Percentiles rank a stretch among this genome's conserved stretches.
Evolutionary conservation across 2,329 filamentous ascomycete species (phyloP).

Genomic region (Pseudogymnoascus sp.): DNA sequence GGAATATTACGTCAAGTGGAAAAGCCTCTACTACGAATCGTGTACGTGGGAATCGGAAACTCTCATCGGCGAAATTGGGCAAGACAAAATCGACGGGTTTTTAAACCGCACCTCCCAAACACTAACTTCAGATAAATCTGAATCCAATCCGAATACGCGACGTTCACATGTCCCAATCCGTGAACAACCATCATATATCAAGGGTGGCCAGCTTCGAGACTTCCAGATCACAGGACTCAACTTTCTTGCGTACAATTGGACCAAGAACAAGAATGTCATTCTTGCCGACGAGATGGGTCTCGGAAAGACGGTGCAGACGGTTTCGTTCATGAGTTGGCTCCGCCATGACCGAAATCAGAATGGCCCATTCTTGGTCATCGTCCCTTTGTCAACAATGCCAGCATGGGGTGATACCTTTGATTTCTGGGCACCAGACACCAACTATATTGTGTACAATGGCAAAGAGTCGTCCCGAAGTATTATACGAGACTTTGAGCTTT

Average conservation of each 20-base stretch:
- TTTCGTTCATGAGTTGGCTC: constrained; percentile 95
- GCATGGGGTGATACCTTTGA: constrained; percentile 99
- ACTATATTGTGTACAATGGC: constrained; percentile 94
- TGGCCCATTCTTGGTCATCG: constrained; percentile 94
- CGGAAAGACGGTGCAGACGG: constrained; percentile 95
- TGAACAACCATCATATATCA: constrained; percentile 78
- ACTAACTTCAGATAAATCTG: constrained; percentile 69
- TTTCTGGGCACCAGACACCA: constrained; percentile 88
- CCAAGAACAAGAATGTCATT: constrained; percentile 87
- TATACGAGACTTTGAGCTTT: constrained; percentile 83
- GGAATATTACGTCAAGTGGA: constrained; percentile 97
- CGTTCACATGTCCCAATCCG: constrained; percentile 62
- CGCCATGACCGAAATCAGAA: constrained; percentile 83
- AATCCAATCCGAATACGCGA: constrained; percentile 68
- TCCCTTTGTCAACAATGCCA: constrained; percentile 91
- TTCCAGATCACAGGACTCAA: constrained; percentile 94
- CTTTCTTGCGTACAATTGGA: constrained; percentile 95
- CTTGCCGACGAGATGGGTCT: constrained; percentile 98
- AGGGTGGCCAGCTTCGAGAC: constrained; percentile 74
- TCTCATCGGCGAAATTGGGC: constrained; percentile 68
- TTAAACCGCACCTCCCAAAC: constrained; percentile 74
- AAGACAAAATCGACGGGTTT: constrained; percentile 86
- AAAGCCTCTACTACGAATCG: constrained; percentile 82
- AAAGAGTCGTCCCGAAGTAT: constrained; percentile 78
- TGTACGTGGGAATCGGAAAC: constrained; percentile 86